Evolutionary conservation across 805 yeast genomes (phyloP).

Genomic region (Yamadazyma sp.): DNA sequence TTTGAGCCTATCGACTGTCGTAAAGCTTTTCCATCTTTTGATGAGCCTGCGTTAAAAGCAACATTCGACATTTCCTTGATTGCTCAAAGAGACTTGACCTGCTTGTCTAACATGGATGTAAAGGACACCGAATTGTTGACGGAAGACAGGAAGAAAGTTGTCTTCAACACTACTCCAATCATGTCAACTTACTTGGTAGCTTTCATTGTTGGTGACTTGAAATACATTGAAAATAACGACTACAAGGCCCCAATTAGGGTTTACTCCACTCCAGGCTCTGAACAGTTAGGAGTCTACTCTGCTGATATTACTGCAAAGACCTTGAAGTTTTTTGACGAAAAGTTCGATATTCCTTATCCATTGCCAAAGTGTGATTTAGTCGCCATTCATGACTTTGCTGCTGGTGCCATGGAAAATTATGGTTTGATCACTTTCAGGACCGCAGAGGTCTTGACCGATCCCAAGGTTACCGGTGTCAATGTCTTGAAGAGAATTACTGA

Average conservation of each 20-base stretch:
- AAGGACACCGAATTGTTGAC: constrained; percentile 43
- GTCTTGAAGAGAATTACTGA: constrained; percentile 77
- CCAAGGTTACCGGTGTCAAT: constrained; percentile 60
- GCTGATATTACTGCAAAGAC: constrained; percentile 76
- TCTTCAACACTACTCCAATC: constrained; percentile 72
- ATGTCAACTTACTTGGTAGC: constrained; percentile 88
- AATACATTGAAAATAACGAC: constrained; percentile 63
- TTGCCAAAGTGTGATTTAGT: constrained; percentile 81
- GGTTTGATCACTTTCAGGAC: constrained; percentile 79
- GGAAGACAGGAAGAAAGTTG: constrained; percentile 52
- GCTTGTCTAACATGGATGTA: constrained; percentile 70
- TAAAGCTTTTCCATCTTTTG: constrained; percentile 84
- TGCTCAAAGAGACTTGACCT: constrained; percentile 54
- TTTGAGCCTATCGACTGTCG: constrained; percentile 88
- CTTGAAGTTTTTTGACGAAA: constrained; percentile 66
- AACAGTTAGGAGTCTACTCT: constrained; percentile 67
- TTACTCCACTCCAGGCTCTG: constrained; percentile 77
- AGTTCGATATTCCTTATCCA: constrained; percentile 74
- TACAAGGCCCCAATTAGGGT: constrained; percentile 77
- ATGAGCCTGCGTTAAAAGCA: constrained; percentile 72
- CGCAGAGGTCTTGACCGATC: constrained; percentile 71
- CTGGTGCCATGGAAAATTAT: constrained; percentile 91
- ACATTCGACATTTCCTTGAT: constrained; percentile 64
- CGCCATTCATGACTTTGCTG: constrained; percentile 79
- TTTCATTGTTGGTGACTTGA: constrained; percentile 77